Percentiles rank a stretch among this genome's conserved stretches.
Evolutionary conservation across 345 rosid genomes (phyloP).

Genomic region (Brassica incana): DNA sequence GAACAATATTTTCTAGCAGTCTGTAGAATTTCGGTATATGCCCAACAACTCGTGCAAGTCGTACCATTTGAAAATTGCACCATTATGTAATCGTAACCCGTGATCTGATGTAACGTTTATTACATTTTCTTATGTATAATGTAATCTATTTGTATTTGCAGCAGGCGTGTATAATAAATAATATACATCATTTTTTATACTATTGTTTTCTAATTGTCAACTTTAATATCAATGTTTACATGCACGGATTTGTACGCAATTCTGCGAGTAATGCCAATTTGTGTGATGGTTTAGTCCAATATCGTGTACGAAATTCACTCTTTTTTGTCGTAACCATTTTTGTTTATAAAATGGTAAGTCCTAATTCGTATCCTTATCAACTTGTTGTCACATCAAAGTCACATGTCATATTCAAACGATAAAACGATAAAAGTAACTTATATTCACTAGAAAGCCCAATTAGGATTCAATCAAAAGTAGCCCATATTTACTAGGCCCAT

Average conservation of each 20-base stretch:
- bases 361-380: neutral
- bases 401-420: conserved; percentile 3
- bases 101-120: conserved; percentile 33
- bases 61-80: conserved; percentile 9
- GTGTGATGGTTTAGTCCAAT: conserved; percentile 5
- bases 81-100: conserved; percentile 21
- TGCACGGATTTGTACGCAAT: conserved; percentile 31
- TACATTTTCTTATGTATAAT: neutral
- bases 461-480: neutral
- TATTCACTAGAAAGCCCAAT: neutral
- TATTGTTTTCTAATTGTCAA: conserved; percentile 8
- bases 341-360: conserved; percentile 4
- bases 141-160: neutral
- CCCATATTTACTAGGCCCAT: neutral
- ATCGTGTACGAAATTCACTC: conserved; percentile 26
- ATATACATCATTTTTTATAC: neutral
- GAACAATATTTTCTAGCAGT: conserved; percentile 25
- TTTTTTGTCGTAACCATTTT: conserved; percentile 1
- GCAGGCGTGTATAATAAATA: neutral
- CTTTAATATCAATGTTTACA: neutral
- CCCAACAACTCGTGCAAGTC: conserved; percentile 15
- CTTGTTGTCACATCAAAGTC: conserved; percentile 1
- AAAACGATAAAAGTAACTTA: neutral
- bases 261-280: conserved; percentile 20
- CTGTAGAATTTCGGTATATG: conserved; percentile 15